phyloP scores from a whole-genome alignment of 345 rosid genomes.

The Lepidium aucheri region DNA sequence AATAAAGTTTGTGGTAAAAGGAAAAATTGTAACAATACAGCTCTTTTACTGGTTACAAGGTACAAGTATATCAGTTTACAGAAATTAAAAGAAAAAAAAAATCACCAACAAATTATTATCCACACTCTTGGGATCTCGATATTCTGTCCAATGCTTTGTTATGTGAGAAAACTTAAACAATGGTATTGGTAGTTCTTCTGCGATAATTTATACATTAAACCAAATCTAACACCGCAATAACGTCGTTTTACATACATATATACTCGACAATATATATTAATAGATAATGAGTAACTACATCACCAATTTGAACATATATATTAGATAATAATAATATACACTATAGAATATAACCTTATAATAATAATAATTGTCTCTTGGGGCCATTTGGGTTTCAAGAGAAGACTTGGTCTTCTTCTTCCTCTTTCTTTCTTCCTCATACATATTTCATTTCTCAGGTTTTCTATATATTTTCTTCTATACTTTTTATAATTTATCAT shows the following conservation, averaged over 20 bases:
- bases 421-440: background rate
- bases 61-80: background rate
- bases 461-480: constrained; percentile 27
- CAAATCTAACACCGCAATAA: constrained; percentile 18
- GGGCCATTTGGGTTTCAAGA: constrained; percentile 18
- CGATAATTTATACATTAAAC: background rate
- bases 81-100: background rate
- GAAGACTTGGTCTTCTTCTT: constrained; percentile 24
- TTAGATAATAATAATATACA: background rate
- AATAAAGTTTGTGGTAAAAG: no score
- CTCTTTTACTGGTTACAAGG: background rate
- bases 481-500: constrained; percentile 19
- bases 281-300: constrained; percentile 3
- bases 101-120: background rate
- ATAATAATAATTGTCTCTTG: constrained; percentile 9
- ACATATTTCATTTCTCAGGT: constrained; percentile 17
- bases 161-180: background rate
- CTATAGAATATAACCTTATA: background rate
- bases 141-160: constrained; percentile 10
- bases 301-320: background rate
- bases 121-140: constrained; percentile 25
- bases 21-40: no score
- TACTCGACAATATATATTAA: constrained; percentile 4
- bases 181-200: constrained; percentile 4
- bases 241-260: constrained; percentile 5